A percentile compares a stretch with the other conserved stretches of the same genome.
Evolutionary conservation across 208 protist genomes (phyloP).

Genomic region (Tritrichomonas musculus): DNA sequence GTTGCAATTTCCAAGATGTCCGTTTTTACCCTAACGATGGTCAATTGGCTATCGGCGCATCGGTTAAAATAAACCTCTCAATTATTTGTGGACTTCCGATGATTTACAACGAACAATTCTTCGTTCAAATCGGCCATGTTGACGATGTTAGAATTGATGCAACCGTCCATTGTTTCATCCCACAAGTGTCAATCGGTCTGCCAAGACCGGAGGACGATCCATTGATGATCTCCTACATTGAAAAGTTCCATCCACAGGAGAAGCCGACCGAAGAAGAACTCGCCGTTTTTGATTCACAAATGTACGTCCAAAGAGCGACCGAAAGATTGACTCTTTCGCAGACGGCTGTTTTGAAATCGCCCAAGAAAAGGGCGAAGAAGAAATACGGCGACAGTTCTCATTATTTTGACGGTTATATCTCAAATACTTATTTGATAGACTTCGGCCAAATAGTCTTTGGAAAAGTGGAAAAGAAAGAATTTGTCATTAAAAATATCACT

Average conservation of each 20-base stretch:
- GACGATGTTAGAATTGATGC: slow-evolving; percentile 6
- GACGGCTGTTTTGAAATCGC: background rate
- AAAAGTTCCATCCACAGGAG: background rate
- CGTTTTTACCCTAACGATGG: background rate
- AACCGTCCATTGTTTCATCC: slow-evolving; percentile 3
- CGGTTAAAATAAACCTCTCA: background rate
- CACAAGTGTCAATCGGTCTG: background rate
- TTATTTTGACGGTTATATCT: background rate
- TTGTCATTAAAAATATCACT: background rate
- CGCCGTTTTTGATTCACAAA: background rate
- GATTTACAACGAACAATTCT: background rate
- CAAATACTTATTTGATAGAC: background rate
- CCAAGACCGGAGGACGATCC: background rate
- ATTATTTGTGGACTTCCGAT: background rate
- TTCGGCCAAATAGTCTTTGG: slow-evolving; percentile 3
- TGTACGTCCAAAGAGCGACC: background rate
- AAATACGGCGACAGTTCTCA: background rate
- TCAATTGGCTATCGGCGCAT: background rate
- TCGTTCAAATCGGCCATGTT: background rate
- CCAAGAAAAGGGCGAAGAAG: background rate
- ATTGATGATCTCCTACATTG: background rate
- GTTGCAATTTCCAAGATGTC: background rate
- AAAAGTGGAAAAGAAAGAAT: background rate
- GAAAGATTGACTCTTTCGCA: background rate
- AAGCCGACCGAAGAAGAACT: background rate